Percentiles rank a stretch among this genome's conserved stretches.
Evolutionary conservation across 73 alveolate genomes (phyloP).

Genomic region (Symbiodinium pilosum): DNA sequence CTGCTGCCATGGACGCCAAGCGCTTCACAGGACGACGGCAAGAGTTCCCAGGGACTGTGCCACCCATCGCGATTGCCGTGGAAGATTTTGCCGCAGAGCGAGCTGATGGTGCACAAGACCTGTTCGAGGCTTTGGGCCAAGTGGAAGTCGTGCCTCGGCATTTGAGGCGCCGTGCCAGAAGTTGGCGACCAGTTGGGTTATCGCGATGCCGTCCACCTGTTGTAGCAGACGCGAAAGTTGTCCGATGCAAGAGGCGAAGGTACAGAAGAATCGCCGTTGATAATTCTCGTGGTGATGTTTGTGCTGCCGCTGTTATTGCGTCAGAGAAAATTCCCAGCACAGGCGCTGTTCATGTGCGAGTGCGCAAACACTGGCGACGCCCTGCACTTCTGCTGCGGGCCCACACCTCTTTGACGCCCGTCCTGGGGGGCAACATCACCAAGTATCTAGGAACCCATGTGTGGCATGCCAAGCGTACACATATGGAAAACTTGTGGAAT

Average conservation of each 20-base stretch:
- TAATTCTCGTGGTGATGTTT: neutral
- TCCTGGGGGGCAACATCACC: neutral
- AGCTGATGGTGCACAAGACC: neutral
- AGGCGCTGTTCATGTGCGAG: neutral
- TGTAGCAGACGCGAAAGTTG: neutral
- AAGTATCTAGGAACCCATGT: constrained; percentile 59
- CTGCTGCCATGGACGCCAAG: too few species aligned
- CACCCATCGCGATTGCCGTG: neutral
- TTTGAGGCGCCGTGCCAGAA: constrained; percentile 54
- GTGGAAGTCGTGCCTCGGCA: neutral
- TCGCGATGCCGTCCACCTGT: constrained; percentile 12
- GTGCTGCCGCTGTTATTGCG: constrained; percentile 16
- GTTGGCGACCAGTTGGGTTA: constrained; percentile 72
- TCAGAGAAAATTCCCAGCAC: neutral
- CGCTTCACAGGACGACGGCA: too few species aligned
- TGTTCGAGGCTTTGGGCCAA: neutral
- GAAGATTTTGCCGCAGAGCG: constrained; percentile 69
- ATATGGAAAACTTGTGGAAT: constrained; percentile 72
- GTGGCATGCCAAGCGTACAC: constrained; percentile 94
- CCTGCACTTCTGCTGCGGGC: constrained; percentile 51
- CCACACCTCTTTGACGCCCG: constrained; percentile 36
- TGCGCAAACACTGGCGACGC: constrained; percentile 74
- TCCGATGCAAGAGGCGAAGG: neutral
- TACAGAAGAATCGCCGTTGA: neutral
- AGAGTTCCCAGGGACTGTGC: neutral